Evolutionary conservation across 1,139 yeast genomes (phyloP).

Genomic region (Kodamaea ohmeri): DNA sequence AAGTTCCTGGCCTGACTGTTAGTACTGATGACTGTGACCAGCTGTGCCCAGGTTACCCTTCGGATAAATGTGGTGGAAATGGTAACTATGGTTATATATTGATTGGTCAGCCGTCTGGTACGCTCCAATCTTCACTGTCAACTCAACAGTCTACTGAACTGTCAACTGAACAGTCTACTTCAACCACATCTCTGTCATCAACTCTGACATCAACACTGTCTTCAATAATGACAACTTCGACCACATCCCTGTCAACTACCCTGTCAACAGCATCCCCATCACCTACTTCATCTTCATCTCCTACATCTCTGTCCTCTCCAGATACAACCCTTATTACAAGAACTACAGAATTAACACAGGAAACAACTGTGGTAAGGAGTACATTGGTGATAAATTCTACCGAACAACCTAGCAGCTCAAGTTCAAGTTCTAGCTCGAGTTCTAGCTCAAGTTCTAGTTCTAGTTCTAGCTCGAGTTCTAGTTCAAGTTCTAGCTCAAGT

Average conservation of each 20-base stretch:
- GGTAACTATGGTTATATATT: slow-evolving; percentile 38
- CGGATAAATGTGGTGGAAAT: slow-evolving; percentile 33
- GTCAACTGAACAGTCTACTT: neutral
- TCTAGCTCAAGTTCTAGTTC: slow-evolving; percentile 5
- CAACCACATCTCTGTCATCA: neutral
- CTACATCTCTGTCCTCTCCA: slow-evolving; percentile 1
- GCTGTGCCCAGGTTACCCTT: slow-evolving; percentile 50
- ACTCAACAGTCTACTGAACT: neutral
- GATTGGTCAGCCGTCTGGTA: slow-evolving; percentile 19
- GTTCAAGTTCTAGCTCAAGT: slow-evolving; percentile 12
- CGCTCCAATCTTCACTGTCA: slow-evolving; percentile 3
- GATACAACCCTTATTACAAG: neutral
- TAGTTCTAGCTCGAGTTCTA: slow-evolving; percentile 1
- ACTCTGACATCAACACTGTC: neutral
- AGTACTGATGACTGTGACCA: slow-evolving; percentile 38
- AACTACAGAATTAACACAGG: slow-evolving; percentile 2
- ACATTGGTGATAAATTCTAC: slow-evolving; percentile 2
- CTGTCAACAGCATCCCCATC: too few relatives aligned
- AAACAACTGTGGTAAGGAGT: slow-evolving; percentile 3
- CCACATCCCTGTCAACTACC: slow-evolving; percentile 2
- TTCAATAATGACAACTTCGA: neutral
- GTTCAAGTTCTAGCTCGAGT: slow-evolving; percentile 3
- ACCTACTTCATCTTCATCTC: too few relatives aligned
- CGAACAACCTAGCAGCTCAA: too few relatives aligned
- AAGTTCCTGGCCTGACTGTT: slow-evolving; percentile 42